These are phyloP conservation scores for Chrysosporium keratinophilum DNA, from an alignment of 2,329 filamentous ascomycete genomes.

Conservation along the genomic window DNA sequence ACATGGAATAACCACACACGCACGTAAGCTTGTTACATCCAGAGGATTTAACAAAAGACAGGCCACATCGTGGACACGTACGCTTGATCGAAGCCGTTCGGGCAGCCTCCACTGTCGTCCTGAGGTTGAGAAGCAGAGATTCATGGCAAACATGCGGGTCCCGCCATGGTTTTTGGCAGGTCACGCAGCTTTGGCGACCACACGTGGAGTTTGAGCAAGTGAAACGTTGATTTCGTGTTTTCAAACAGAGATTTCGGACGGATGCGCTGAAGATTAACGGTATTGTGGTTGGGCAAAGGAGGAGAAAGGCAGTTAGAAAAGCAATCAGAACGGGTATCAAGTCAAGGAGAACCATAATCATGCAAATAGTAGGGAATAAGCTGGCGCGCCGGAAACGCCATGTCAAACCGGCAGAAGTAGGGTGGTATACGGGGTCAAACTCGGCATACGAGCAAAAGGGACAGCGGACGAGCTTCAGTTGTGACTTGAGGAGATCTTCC, in stretches of 20 bases:
- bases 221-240: constrained; percentile 65
- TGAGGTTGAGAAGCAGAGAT: constrained; percentile 66
- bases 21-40: constrained; percentile 98
- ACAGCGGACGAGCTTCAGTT: constrained; percentile 67
- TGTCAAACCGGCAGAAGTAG: constrained; percentile 40
- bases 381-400: constrained; percentile 50
- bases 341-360: constrained; percentile 36
- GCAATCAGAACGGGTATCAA: constrained; percentile 40
- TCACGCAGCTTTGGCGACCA: constrained; percentile 61
- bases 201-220: constrained; percentile 63
- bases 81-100: constrained; percentile 92
- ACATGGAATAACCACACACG: constrained; percentile 95
- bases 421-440: constrained; percentile 64
- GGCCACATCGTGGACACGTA: constrained; percentile 82
- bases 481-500: constrained; percentile 62
- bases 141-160: constrained; percentile 89
- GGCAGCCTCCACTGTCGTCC: constrained; percentile 81
- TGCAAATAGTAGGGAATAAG: constrained; percentile 44
- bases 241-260: constrained; percentile 57
- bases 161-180: constrained; percentile 70
- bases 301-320: constrained; percentile 43
- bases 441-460: constrained; percentile 90
- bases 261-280: constrained; percentile 47
- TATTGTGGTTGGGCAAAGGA: constrained; percentile 45
- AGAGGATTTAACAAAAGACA: constrained; percentile 81